Evolutionary conservation across 805 yeast genomes (phyloP).

Genomic region (Torulaspora quercuum): DNA sequence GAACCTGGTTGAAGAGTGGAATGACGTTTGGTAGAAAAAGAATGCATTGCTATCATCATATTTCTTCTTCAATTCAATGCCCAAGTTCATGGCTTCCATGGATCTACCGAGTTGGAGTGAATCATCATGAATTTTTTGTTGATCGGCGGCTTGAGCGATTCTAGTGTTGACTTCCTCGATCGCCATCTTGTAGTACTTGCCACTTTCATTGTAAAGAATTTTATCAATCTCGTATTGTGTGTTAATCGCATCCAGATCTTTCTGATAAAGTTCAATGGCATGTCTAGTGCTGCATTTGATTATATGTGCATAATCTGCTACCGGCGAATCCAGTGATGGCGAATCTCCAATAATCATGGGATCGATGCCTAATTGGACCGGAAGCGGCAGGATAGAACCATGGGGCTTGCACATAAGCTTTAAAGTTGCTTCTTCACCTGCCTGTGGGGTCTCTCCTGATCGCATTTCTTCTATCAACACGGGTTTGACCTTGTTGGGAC

Average conservation of each 20-base stretch:
- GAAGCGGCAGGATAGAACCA: conserved; percentile 46
- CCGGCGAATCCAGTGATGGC: conserved; percentile 50
- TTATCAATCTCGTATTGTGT: conserved; percentile 55
- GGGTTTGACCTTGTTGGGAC: conserved; percentile 58
- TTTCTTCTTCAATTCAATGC: conserved; percentile 15
- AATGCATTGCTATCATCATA: conserved; percentile 46
- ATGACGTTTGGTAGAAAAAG: conserved; percentile 76
- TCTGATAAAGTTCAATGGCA: conserved; percentile 50
- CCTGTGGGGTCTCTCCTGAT: conserved; percentile 54
- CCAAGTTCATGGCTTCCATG: conserved; percentile 8
- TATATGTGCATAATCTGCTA: conserved; percentile 58
- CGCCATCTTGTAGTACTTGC: conserved; percentile 53
- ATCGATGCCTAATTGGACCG: conserved; percentile 45
- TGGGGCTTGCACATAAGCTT: conserved; percentile 61
- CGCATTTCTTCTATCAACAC: conserved; percentile 55
- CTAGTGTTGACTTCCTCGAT: conserved; percentile 49
- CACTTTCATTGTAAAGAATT: conserved; percentile 57
- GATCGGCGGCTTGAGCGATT: conserved; percentile 40
- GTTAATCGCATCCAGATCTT: conserved; percentile 55
- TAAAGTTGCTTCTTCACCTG: conserved; percentile 53
- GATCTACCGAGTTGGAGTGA: conserved; percentile 14
- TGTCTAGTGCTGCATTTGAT: conserved; percentile 62
- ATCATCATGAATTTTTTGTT: conserved; percentile 21
- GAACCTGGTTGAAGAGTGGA: conserved; percentile 60
- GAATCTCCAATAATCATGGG: conserved; percentile 43